Base-by-base conservation (phyloP, 1,139 yeast species). In the Casaregolazyma lundiana region DNA sequence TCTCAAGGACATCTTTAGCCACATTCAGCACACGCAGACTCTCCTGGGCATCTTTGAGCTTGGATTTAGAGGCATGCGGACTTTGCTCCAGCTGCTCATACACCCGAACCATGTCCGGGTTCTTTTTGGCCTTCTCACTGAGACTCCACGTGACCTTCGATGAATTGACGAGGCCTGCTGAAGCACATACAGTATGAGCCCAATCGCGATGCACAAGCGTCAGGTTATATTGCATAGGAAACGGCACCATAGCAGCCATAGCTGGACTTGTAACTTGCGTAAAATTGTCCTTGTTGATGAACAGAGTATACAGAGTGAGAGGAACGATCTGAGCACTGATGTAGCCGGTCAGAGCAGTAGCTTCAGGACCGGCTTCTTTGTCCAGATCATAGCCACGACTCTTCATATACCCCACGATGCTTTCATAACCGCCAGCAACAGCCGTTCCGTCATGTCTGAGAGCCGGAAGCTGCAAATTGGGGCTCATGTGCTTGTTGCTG, bases 191-290 rank as follows among this genome's bases (percentile, higher is more conserved):
- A 59, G 58, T 68, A 62, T 51, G 55, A 1, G 92, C 89, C 15
- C 62, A 54, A 30, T 69, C 61, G 56, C 77, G 71, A 51, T 77
- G 74, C 41, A 71, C 70, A 48, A 83, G 60, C 0, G 95, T 89
- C 36, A 85, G 81, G 51, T 80, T 81, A 63, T 86, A 87, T 77
- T 87, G 90, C 82, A 86, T 79, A 4, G 96, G 96, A 65, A 87
- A 87, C 2, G 92, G 87, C 30, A 86, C 68, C 52, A 80, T 72
- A 3, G 67, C 56, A 32, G 77, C 70, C 60, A 84, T 81, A 21
- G 77, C 62, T 40, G 81, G 80, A 47, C 94, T 70, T 1, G 90
- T 78, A 49, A 75, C 78, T 13, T 69, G 61, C 54, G 81, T 89
- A 62, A 84, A 87, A 64, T 86, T 86, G 26, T 67, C 68, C 26